Percentiles rank a stretch among this genome's conserved stretches.
phyloP scores from a whole-genome alignment of 495 filamentous ascomycete species.

The Penicillium cataractarum region DNA sequence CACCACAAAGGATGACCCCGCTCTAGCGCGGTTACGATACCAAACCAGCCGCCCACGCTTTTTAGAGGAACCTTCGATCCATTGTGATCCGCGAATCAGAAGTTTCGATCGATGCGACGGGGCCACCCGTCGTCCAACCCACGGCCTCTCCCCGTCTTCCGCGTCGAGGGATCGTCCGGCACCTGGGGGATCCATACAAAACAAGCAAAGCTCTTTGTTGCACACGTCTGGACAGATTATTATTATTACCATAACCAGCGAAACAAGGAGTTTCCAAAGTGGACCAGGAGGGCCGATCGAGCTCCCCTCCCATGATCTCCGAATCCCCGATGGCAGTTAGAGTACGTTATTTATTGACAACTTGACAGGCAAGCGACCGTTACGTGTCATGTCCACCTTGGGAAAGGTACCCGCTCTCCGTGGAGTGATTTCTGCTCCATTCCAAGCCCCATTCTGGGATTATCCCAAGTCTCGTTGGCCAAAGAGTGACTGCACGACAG shows the following conservation, averaged over 20 bases:
- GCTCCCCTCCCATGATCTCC: conserved; percentile 17
- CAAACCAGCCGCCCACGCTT: not conserved
- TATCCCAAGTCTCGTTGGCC: not conserved
- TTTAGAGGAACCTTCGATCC: not conserved
- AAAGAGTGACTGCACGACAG: not conserved
- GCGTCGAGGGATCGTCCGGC: conserved; percentile 21
- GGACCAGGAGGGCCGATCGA: not conserved
- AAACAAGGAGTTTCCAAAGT: not conserved
- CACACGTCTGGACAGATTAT: too few species aligned
- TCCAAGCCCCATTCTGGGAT: not conserved
- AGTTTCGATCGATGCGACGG: conserved; percentile 16
- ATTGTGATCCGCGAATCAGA: conserved; percentile 22
- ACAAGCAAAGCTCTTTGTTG: conserved; percentile 3
- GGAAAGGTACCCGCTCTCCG: conserved; percentile 25
- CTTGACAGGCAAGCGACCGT: conserved; percentile 26
- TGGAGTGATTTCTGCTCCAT: conserved; percentile 2
- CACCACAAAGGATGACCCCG: not conserved
- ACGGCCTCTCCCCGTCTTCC: conserved; percentile 26
- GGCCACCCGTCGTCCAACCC: conserved; percentile 18
- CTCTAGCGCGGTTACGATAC: conserved; percentile 3
- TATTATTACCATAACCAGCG: not conserved
- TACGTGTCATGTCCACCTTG: conserved; percentile 43
- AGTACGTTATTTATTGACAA: not conserved
- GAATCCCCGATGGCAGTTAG: conserved; percentile 10
- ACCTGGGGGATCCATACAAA: conserved; percentile 3